Conservation (phyloP, 2,329 filamentous ascomycete genomes). For the Trichophyton schoenleinii region DNA sequence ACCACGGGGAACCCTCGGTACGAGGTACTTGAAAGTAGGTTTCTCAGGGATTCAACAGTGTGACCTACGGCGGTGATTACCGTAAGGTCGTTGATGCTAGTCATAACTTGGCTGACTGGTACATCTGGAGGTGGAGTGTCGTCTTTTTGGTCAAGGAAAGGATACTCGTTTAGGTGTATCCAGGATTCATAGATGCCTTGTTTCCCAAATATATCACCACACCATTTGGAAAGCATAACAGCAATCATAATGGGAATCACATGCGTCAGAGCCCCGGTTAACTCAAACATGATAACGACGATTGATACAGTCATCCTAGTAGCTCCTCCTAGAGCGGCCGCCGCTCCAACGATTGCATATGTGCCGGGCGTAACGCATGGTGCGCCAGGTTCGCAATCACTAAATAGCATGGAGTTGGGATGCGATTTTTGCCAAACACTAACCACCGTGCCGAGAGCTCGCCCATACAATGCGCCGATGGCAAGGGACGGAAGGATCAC, state of each 20-base stretch:
- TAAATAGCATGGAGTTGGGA: conserved; percentile 65
- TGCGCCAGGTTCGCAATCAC: conserved; percentile 69
- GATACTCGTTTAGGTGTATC: conserved; percentile 94
- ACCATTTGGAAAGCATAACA: conserved; percentile 97
- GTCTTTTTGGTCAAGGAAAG: conserved; percentile 85
- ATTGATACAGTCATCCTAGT: conserved; percentile 97
- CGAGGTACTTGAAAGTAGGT: conserved; percentile 58
- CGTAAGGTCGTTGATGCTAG: conserved; percentile 75
- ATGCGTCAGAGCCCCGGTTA: conserved; percentile 89
- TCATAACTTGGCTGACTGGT: conserved; percentile 81
- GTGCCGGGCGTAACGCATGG: conserved; percentile 87
- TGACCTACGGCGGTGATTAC: conserved; percentile 79
- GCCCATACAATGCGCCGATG: conserved; percentile 80
- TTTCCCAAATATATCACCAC: conserved; percentile 85
- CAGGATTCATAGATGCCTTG: conserved; percentile 94
- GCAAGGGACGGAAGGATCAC: conserved; percentile 95
- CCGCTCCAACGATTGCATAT: conserved; percentile 91
- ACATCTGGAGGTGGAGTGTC: conserved; percentile 68
- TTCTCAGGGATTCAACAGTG: conserved; percentile 63
- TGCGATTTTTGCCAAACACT: conserved; percentile 75
- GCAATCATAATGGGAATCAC: conserved; percentile 98
- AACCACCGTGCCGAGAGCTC: conserved; percentile 77
- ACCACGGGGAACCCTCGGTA: conserved; percentile 91
- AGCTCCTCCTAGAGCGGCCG: conserved; percentile 83
- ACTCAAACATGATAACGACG: conserved; percentile 98